A percentile compares a stretch with the other conserved stretches of the same genome.
These are phyloP conservation scores for Nakazawaea wyomingensis DNA, from an alignment of 805 yeast species.

Conservation along the genomic window DNA sequence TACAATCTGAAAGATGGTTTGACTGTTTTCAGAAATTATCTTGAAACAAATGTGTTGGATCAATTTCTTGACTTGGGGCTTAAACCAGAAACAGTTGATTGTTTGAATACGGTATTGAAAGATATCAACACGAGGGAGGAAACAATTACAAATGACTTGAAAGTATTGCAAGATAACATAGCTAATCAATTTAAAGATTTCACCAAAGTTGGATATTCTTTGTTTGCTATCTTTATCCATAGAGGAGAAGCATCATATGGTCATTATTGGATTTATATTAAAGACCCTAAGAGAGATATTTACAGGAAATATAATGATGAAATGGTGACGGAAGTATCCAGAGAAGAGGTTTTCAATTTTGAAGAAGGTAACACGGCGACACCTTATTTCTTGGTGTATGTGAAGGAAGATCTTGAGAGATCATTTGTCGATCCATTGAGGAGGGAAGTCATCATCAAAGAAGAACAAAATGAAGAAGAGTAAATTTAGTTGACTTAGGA, in stretches of 20 bases:
- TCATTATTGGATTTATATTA: constrained; percentile 94
- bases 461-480: neutral
- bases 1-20: constrained; percentile 46
- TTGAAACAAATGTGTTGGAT: constrained; percentile 37
- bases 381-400: constrained; percentile 87
- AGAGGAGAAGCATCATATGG: constrained; percentile 96
- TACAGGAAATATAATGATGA: constrained; percentile 95
- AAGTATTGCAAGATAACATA: constrained; percentile 41
- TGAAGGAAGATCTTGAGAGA: constrained; percentile 52
- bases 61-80: constrained; percentile 35
- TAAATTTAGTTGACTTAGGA: neutral
- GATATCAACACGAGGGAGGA: constrained; percentile 20
- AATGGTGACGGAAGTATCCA: constrained; percentile 74
- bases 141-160: constrained; percentile 32
- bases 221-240: constrained; percentile 91
- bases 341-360: constrained; percentile 63
- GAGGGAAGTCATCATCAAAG: constrained; percentile 31
- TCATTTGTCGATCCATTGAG: constrained; percentile 61
- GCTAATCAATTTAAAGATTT: constrained; percentile 57
- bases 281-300: constrained; percentile 59
- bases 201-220: constrained; percentile 64
- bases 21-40: constrained; percentile 50
- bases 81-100: constrained; percentile 40
- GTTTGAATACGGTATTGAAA: constrained; percentile 41
- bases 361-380: constrained; percentile 77